phyloP scores from a whole-genome alignment of 2,329 filamentous ascomycete genomes.

The Fusarium piperis region DNA sequence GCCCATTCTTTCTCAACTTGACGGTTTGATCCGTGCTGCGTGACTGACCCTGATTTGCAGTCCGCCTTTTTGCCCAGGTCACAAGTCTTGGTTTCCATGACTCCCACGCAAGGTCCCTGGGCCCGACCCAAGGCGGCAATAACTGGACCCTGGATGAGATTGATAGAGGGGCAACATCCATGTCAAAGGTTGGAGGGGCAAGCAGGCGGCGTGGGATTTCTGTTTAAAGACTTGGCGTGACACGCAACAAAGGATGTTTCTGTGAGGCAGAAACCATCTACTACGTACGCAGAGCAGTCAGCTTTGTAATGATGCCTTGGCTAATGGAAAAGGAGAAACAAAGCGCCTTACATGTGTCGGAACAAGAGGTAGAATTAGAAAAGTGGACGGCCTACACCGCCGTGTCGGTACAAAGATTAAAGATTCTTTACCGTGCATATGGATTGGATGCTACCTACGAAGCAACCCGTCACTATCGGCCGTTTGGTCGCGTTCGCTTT shows the following conservation, averaged over 20 bases:
- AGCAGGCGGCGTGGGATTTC: neutral
- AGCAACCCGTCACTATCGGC: neutral
- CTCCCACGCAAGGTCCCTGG: conserved; percentile 20
- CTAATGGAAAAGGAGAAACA: neutral
- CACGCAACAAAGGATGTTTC: neutral
- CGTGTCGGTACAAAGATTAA: neutral
- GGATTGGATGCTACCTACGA: conserved; percentile 3
- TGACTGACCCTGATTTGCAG: neutral
- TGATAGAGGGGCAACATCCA: conserved; percentile 2
- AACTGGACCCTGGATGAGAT: conserved; percentile 28
- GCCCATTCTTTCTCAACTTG: conserved; percentile 4
- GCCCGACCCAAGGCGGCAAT: conserved; percentile 18
- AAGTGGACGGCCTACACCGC: conserved; percentile 2
- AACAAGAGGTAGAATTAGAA: neutral
- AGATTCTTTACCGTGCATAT: conserved; percentile 4
- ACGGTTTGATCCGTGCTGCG: conserved; percentile 6
- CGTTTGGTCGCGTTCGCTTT: conserved; percentile 11
- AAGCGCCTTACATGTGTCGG: no score
- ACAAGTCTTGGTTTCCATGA: conserved; percentile 22
- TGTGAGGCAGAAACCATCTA: neutral
- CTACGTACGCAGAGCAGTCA: no score
- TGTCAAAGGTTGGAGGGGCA: neutral
- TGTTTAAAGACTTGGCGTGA: neutral
- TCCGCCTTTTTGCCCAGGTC: conserved; percentile 25
- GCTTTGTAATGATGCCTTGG: conserved; percentile 16